Evolutionary conservation across 208 protist species (phyloP).

Genomic region (Leishmania gerbilli): DNA sequence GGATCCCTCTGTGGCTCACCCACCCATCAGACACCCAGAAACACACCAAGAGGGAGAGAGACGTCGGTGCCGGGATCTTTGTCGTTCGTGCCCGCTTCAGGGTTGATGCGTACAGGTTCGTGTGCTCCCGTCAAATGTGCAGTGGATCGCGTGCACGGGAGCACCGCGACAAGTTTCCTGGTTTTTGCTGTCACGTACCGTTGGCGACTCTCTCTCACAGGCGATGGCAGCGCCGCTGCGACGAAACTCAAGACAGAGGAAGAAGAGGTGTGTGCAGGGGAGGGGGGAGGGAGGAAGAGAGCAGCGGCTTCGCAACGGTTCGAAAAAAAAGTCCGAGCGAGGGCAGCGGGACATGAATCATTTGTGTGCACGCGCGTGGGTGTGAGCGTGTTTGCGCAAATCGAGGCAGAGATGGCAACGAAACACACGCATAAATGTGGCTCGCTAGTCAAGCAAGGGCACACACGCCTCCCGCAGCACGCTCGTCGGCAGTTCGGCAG

Average conservation of each 20-base stretch:
- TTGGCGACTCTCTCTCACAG: not conserved
- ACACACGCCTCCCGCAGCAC: not conserved
- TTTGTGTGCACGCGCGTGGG: not conserved
- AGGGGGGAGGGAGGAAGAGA: not conserved
- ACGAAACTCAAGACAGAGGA: not conserved
- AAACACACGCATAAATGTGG: not conserved
- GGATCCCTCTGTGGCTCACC: not conserved
- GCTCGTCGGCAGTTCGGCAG: not conserved
- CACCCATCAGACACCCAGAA: not conserved
- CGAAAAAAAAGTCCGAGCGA: no score
- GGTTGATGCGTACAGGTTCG: no score
- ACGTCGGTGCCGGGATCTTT: not conserved
- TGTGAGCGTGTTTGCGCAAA: not conserved
- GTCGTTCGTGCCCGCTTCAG: not conserved
- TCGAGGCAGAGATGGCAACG: no score
- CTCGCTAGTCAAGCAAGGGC: not conserved
- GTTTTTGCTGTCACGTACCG: not conserved
- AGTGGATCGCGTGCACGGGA: not conserved
- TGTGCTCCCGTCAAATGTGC: not conserved
- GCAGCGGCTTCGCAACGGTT: no score
- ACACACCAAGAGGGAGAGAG: slow-evolving; percentile 2
- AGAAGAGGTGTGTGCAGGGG: not conserved
- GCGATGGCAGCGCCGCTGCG: not conserved
- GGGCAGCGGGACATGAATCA: not conserved
- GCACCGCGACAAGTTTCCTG: not conserved